Conservation (phyloP, 257 asterid genomes). For the Penstemon newberryi region DNA sequence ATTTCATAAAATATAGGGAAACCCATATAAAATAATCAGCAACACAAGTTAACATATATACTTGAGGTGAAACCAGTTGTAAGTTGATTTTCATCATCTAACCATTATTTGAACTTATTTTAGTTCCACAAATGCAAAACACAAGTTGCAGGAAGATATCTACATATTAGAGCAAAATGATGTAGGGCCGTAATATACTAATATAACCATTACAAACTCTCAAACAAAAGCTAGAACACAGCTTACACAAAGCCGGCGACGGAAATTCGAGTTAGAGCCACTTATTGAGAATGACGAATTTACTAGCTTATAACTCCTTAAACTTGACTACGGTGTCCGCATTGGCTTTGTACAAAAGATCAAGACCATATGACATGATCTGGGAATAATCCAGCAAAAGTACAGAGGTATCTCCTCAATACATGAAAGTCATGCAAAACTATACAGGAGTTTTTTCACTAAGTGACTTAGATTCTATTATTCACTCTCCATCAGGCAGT, state of each 20-base stretch:
- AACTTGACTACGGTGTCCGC: too few relatives aligned
- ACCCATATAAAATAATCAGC: neutral
- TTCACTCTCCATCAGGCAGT: neutral
- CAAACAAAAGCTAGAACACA: neutral
- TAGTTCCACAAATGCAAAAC: neutral
- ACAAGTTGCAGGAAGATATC: neutral
- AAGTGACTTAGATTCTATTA: conserved; percentile 8
- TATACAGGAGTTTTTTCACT: conserved; percentile 3
- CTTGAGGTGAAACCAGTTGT: neutral
- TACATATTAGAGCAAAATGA: neutral
- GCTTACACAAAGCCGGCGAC: neutral
- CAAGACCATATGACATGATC: conserved; percentile 12
- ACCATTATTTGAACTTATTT: neutral
- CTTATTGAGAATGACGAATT: neutral
- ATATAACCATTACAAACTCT: neutral
- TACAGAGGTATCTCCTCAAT: neutral
- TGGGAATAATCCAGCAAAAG: conserved; percentile 7
- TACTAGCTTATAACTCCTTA: too few relatives aligned
- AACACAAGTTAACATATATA: neutral
- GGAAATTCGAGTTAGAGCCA: conserved; percentile 6
- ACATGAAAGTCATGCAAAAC: neutral
- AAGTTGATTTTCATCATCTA: neutral
- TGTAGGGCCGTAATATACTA: neutral
- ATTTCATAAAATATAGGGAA: neutral
- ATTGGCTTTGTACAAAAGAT: neutral